Evolutionary conservation across 2,329 filamentous ascomycete genomes (phyloP).

Genomic region (Sporothrix pallida): DNA sequence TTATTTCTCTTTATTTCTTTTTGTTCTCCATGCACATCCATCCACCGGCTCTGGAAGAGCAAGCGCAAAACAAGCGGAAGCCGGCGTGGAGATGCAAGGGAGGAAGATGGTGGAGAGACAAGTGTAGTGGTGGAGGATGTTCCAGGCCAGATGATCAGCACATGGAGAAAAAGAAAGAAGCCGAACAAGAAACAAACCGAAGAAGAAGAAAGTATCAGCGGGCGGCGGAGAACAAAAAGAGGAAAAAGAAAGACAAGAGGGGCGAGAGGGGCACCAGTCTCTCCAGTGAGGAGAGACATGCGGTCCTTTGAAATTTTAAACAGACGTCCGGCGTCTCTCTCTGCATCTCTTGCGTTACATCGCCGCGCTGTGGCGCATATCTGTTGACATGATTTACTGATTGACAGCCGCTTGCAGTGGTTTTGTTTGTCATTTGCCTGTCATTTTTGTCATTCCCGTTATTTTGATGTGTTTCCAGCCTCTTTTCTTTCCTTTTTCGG

Average conservation of each 20-base stretch:
- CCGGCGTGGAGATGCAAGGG: neutral
- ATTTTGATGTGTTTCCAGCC: neutral
- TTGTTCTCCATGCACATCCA: neutral
- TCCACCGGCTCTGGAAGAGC: neutral
- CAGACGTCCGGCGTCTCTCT: neutral
- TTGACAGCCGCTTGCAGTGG: too few relatives aligned
- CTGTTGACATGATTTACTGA: neutral
- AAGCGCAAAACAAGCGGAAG: neutral
- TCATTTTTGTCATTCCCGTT: neutral
- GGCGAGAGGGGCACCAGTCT: neutral
- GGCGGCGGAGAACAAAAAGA: too few relatives aligned
- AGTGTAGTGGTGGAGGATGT: neutral
- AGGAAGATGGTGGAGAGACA: neutral
- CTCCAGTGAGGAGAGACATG: neutral
- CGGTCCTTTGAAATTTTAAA: constrained; percentile 23
- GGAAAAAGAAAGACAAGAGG: neutral
- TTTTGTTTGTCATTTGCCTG: neutral
- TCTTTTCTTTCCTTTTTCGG: neutral
- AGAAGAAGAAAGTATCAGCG: neutral
- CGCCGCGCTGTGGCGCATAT: constrained; percentile 9
- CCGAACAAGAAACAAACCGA: neutral
- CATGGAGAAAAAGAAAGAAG: constrained; percentile 2
- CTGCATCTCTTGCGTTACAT: constrained; percentile 20
- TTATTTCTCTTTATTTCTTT: too few relatives aligned
- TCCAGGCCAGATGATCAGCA: constrained; percentile 10